Conservation (phyloP, 257 asterid species). For the Ligustrum vulgare region DNA sequence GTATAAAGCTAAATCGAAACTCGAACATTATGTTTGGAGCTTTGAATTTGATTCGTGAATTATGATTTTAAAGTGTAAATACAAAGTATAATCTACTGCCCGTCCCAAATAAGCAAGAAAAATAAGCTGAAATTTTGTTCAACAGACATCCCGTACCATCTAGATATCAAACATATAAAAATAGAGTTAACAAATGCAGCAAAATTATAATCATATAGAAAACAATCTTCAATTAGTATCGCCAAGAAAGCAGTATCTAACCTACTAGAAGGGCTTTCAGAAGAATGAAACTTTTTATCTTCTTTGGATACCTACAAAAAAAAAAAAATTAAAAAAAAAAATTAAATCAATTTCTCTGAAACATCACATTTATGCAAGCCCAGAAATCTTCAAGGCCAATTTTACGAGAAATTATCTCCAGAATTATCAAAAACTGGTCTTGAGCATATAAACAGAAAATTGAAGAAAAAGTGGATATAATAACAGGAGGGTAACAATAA, state of each 20-base stretch:
- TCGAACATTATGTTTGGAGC: neutral
- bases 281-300: conserved; percentile 2
- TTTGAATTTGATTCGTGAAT: neutral
- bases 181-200: neutral
- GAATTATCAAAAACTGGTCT: neutral
- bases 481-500: neutral
- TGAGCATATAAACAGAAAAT: conserved; percentile 6
- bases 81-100: neutral
- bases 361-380: neutral
- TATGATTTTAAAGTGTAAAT: conserved; percentile 21
- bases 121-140: neutral
- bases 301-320: conserved; percentile 10
- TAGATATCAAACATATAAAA: neutral
- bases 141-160: neutral
- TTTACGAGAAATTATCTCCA: conserved; percentile 13
- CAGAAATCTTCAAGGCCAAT: conserved; percentile 13
- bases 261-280: conserved; percentile 7
- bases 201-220: too few species aligned
- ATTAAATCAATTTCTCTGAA: neutral
- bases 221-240: neutral
- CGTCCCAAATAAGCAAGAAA: neutral
- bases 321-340: neutral
- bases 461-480: neutral
- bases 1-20: neutral
- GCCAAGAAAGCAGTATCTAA: neutral